Evolutionary conservation across 2,329 filamentous ascomycete genomes (phyloP), one percentile per base, ranked within the genome.

Genomic region (Laburnicola sp.): DNA sequence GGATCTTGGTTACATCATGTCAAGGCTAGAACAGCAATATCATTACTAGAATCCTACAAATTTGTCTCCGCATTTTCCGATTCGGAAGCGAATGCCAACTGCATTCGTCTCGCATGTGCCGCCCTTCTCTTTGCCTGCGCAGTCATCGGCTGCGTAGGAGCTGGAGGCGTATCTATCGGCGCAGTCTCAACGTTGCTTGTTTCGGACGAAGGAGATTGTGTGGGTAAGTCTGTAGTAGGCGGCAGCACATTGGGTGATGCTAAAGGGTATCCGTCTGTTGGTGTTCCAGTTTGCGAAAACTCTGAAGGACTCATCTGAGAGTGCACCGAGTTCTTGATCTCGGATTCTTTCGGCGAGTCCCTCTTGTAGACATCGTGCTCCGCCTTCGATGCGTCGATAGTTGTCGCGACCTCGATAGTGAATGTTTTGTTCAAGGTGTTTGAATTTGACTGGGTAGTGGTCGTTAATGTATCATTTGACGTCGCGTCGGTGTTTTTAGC

Each of bases 41-140:
- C n/a, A n/a, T n/a, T n/a, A n/a, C n/a, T n/a, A n/a, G 4, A 26
- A 6, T 39, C 21, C 7, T 26, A 9, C 22, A 7, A 8, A 39
- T 39, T 31, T n/a, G 4, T 16, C 34, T 9, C 28, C n/a, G 26
- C 10, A 7, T 45, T 23, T 4, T 21, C 34, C 9, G 35, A 36
- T 11, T 51, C 49, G 22, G 42, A 25, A 9, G 55, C 63, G 56
- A 63, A 66, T 6, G 61, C 62, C 16, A 61, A 45, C 25, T 63
- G 52, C 64, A 71, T 65, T 22, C 64, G 54, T 31, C 62, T 41
- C 23, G 59, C 57, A 44, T 69, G 65, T 6, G 62, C 63, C 31
- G 58, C 54, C 42, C 64, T 54, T 32, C 68, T 51, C 30, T 62
- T 69, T 6, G 59, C 60, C 47, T 65, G 57, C 5, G 64, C 58